Evolutionary conservation across 257 asterid species (phyloP), one percentile per base, ranked within the genome.

Genomic region (Gentiana dahurica): DNA sequence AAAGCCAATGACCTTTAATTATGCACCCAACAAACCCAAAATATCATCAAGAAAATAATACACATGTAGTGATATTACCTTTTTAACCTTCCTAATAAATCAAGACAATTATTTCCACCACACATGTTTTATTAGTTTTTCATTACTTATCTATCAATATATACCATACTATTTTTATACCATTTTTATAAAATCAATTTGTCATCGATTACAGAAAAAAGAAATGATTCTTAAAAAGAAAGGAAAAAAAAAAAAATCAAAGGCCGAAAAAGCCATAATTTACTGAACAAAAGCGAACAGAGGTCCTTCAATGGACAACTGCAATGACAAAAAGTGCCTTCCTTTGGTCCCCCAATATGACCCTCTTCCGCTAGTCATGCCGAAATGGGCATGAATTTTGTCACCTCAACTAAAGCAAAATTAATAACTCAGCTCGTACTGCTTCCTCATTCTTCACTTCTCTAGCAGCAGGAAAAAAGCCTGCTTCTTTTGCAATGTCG

Each of bases 351-450:
- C 66, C 72, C 74, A 24, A 69, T 69, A 72, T 75, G 69, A 64
- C 12, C 34, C 59, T 24, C 51, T 35, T 41, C 73, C 87, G 87
- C 69, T 51, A 77, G 73, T 83, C 71, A 78, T 68, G 85, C 78
- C 78, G 69, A 81, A 68, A 77, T 48, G 36, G 39, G 41, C 63
- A 36, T 55, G 44, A 60, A 41, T 60, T 68, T 35, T 63, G 68
- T 63, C 73, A 53, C 13, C 66, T 51, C 61, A 61, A 61, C 2
- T n/a, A 61, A 38, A 11, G 15, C 7, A 39, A 15, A 6, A 4
- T 41, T 10, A 24, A 5, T 4, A 7, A 0, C 46, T n/a, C 54
- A 65, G 37, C 39, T 51, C 13, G 46, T 49, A 59, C 1, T 59
- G 33, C 36, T 36, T 47, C 37, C 64, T 15, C 8, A 9, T 6